Conservation (phyloP, 164 flowering plant genomes). For the Liquidambar formosana region DNA sequence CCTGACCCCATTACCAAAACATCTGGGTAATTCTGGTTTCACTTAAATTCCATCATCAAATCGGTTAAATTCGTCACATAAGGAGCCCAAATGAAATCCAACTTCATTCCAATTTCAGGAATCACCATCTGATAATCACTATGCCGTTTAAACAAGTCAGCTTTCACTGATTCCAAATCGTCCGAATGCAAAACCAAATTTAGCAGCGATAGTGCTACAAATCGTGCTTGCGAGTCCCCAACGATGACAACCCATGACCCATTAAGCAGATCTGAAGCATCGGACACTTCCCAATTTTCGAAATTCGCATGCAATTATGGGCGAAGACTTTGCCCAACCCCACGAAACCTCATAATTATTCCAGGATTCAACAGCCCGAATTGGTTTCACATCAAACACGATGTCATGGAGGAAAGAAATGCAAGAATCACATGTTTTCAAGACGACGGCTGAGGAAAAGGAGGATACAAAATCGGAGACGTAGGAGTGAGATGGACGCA, state of each 20-base stretch:
- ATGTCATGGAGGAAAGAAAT: slow-evolving; percentile 64
- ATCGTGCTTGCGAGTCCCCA: slow-evolving; percentile 88
- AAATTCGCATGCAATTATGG: slow-evolving; percentile 60
- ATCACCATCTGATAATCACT: slow-evolving; percentile 62
- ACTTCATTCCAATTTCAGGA: slow-evolving; percentile 56
- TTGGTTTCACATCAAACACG: slow-evolving; percentile 42
- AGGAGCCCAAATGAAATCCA: slow-evolving; percentile 96
- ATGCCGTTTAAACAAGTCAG: slow-evolving; percentile 77
- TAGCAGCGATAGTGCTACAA: slow-evolving; percentile 56
- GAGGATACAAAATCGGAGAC: slow-evolving; percentile 40
- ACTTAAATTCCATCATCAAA: slow-evolving; percentile 34
- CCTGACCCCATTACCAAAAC: slow-evolving; percentile 87
- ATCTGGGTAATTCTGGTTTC: slow-evolving; percentile 56
- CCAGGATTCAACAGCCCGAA: slow-evolving; percentile 7
- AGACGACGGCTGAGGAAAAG: slow-evolving; percentile 31
- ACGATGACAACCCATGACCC: slow-evolving; percentile 94
- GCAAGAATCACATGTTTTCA: slow-evolving; percentile 55
- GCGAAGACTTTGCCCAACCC: slow-evolving; percentile 51
- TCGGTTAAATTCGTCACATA: slow-evolving; percentile 54
- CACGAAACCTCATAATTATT: slow-evolving; percentile 30
- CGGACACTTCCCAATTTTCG: slow-evolving; percentile 50
- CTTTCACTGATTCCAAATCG: slow-evolving; percentile 38
- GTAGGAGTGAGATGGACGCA: slow-evolving; percentile 77
- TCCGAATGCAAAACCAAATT: slow-evolving; percentile 50
- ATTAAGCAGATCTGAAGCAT: slow-evolving; percentile 76